phyloP scores from a whole-genome alignment of 1,284 basidiomycete species.

The Tylopilus orsonianus region DNA sequence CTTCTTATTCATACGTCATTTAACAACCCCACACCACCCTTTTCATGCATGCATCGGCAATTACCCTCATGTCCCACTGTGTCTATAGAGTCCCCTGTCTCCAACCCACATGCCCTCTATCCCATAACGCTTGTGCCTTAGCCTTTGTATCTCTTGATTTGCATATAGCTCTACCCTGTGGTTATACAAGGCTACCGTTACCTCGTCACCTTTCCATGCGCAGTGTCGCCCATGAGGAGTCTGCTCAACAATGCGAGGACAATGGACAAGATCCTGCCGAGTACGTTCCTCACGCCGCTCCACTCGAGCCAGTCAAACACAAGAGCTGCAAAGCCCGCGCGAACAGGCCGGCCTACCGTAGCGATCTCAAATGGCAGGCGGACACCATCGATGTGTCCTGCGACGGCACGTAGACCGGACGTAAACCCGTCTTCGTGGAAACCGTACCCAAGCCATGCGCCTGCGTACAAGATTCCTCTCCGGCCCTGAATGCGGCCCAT shows the following conservation, averaged over 20 bases:
- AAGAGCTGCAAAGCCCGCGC: conserved; percentile 18
- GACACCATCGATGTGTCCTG: conserved; percentile 23
- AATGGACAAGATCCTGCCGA: conserved; percentile 14
- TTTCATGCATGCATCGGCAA: conserved; percentile 1
- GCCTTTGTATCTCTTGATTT: conserved; percentile 11
- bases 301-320: conserved; percentile 37
- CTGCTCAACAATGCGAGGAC: conserved; percentile 11
- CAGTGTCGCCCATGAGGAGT: background rate
- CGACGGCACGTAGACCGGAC: conserved; percentile 51
- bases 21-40: background rate
- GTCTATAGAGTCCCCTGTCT: conserved; percentile 17
- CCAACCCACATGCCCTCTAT: too few relatives aligned
- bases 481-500: conserved; percentile 64
- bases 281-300: conserved; percentile 22
- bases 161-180: conserved; percentile 13
- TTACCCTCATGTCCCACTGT: conserved; percentile 2
- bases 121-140: background rate
- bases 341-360: conserved; percentile 22
- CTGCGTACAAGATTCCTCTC: conserved; percentile 68
- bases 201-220: background rate
- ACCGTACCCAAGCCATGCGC: conserved; percentile 80
- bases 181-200: conserved; percentile 3
- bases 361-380: conserved; percentile 33
- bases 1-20: background rate
- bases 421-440: conserved; percentile 86